A percentile compares a stretch with the other conserved stretches of the same genome.
phyloP scores from a whole-genome alignment of 495 filamentous ascomycete genomes.

The Aspergillus ellipticus region DNA sequence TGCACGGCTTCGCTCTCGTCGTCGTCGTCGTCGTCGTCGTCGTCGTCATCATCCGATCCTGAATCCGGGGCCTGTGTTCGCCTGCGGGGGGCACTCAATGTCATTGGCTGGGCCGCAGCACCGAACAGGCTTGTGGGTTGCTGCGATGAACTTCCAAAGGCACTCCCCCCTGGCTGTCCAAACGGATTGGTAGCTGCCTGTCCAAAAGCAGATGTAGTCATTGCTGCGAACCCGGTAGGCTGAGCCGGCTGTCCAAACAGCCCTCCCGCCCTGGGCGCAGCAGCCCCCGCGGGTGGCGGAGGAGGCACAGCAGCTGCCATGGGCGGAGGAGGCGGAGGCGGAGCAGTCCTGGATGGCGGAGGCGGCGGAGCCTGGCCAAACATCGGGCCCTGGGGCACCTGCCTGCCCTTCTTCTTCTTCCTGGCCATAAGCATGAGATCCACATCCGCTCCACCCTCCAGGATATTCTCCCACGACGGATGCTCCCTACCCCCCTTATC shows the following conservation, averaged over 20 bases:
- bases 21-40: conserved; percentile 6
- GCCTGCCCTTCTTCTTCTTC: no score
- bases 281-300: no score
- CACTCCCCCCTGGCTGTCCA: background rate
- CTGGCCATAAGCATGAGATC: no score
- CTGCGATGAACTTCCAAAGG: no score
- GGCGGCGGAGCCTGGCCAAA: background rate
- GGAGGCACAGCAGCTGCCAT: no score
- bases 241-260: no score
- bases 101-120: background rate
- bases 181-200: background rate
- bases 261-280: no score
- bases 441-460: background rate
- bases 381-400: no score
- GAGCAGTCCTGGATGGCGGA: no score
- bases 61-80: background rate
- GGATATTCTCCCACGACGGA: conserved; percentile 13
- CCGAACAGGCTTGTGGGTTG: background rate
- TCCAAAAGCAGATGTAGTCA: no score
- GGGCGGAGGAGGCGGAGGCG: no score
- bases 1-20: background rate
- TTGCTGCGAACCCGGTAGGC: background rate
- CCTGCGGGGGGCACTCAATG: background rate
- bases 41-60: conserved; percentile 1
- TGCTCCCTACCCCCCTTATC: background rate